Evolutionary conservation across 495 filamentous ascomycete species (phyloP).

Genomic region (Aspergillus ellipticus): DNA sequence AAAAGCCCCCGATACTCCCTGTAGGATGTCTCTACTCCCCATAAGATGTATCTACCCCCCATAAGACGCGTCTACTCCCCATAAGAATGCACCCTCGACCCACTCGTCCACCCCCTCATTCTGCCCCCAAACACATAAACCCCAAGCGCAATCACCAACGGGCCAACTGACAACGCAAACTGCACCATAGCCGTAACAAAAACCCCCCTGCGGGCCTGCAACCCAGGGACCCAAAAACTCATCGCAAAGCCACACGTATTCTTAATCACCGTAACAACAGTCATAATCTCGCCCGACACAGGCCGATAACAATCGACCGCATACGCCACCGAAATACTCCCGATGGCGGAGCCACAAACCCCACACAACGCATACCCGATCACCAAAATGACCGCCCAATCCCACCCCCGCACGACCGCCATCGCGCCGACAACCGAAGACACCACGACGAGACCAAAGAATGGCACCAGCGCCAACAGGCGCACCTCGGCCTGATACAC

Average conservation of each 20-base stretch:
- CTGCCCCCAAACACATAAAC: conserved; percentile 25
- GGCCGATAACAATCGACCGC: conserved; percentile 58
- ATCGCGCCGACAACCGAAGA: conserved; percentile 56
- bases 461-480: conserved; percentile 55
- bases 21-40: too few relatives aligned
- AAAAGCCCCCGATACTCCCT: too few relatives aligned
- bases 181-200: conserved; percentile 22
- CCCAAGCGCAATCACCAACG: conserved; percentile 18
- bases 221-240: conserved; percentile 31
- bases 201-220: conserved; percentile 11
- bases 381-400: conserved; percentile 49
- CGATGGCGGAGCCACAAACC: conserved; percentile 45
- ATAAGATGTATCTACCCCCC: not conserved
- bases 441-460: conserved; percentile 48
- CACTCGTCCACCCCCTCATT: conserved; percentile 15
- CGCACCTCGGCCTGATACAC: conserved; percentile 68
- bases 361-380: conserved; percentile 49
- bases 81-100: not conserved
- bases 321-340: conserved; percentile 45
- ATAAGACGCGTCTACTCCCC: not conserved
- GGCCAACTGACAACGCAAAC: conserved; percentile 20
- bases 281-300: conserved; percentile 51
- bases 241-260: conserved; percentile 48
- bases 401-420: conserved; percentile 46
- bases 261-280: conserved; percentile 51